Base-by-base conservation (phyloP, 768 basidiomycete genomes). In the Boletus sp. region DNA sequence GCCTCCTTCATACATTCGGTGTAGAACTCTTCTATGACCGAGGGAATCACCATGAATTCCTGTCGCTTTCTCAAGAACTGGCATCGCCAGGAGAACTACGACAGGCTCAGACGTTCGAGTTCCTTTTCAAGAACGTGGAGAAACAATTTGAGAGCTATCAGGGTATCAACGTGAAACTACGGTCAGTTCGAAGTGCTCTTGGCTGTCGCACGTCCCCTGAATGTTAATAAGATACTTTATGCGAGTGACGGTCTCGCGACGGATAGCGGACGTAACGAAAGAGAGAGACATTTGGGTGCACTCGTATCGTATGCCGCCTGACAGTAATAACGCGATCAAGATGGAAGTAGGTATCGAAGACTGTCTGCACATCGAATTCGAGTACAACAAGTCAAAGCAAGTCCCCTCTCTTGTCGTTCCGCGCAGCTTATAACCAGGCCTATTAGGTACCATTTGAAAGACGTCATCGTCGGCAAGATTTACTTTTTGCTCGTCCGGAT, bases 311-410 rank as follows among this genome's bases (percentile, higher is more conserved):
- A 98, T 98, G 92, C 97, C 96, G 10, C 94, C 96, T 54, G 97
- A 98, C 73, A 91, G 85, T 67, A 98, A 97, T 73, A 98, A 96
- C 71, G 89, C 92, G 41, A 98, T 98, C 77, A 98, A 96, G 80
- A 98, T 99, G 97, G 97, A 98, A 76, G 97, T 98, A 37, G 97
- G 97, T 8, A 99, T 99, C 57, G 97, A 98, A 71, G 97, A 98
- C 68, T 98, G 97, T 72, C 74, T 98, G 65, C 96, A 98, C 71
- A 99, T 98, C 65, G 97, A 98, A 71, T 98, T 98, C 62, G 97
- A 98, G 76, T 98, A 99, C 77, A 98, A 99, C 80, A 98, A 98
- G 72, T 96, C 95, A 55, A 98, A 99, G 96, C 92, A 56, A 61
- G 90, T 78, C 14, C 17, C 1, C 5, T 41, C 18, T 35, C 6